A percentile compares a stretch with the other conserved stretches of the same genome.
These are phyloP conservation scores for maize (Zea mays) DNA, from an alignment of 176 grass and related monocot species.

Conservation along the genomic window DNA sequence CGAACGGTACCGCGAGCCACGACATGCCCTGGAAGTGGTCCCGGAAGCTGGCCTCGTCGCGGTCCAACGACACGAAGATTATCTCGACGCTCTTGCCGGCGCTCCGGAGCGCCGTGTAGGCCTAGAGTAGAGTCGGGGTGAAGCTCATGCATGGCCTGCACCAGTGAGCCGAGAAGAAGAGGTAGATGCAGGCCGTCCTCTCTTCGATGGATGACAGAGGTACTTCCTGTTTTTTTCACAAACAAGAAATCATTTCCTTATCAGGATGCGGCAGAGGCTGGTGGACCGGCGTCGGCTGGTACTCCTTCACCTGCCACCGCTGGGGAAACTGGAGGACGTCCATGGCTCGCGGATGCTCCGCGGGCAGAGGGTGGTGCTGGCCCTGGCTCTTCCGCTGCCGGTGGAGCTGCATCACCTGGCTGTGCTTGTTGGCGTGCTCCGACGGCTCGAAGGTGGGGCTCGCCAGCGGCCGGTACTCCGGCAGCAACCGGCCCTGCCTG, in stretches of 20 bases:
- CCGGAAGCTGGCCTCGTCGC: constrained; percentile 38
- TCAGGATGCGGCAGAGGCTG: too few relatives aligned
- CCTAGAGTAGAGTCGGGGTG: constrained; percentile 43
- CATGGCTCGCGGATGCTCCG: not conserved
- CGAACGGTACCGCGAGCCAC: constrained; percentile 58
- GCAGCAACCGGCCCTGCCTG: constrained; percentile 68
- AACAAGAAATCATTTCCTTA: too few relatives aligned
- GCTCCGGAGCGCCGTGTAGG: constrained; percentile 35
- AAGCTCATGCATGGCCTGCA: constrained; percentile 56
- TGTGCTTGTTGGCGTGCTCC: constrained; percentile 69
- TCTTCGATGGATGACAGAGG: constrained; percentile 47
- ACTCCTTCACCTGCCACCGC: constrained; percentile 3
- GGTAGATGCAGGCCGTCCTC: constrained; percentile 44
- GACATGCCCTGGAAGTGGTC: constrained; percentile 53
- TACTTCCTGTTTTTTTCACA: constrained; percentile 15
- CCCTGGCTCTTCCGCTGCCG: constrained; percentile 13
- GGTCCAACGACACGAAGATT: constrained; percentile 55
- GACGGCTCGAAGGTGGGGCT: constrained; percentile 68
- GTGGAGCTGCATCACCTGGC: constrained; percentile 61
- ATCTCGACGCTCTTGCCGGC: constrained; percentile 42
- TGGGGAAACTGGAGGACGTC: not conserved
- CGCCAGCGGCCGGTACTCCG: constrained; percentile 74
- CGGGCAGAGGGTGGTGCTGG: not conserved
- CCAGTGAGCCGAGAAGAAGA: constrained; percentile 63
- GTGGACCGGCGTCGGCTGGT: too few relatives aligned